Evolutionary conservation across 1,139 yeast species (phyloP).

Genomic region (Tardiomyces depauwii): DNA sequence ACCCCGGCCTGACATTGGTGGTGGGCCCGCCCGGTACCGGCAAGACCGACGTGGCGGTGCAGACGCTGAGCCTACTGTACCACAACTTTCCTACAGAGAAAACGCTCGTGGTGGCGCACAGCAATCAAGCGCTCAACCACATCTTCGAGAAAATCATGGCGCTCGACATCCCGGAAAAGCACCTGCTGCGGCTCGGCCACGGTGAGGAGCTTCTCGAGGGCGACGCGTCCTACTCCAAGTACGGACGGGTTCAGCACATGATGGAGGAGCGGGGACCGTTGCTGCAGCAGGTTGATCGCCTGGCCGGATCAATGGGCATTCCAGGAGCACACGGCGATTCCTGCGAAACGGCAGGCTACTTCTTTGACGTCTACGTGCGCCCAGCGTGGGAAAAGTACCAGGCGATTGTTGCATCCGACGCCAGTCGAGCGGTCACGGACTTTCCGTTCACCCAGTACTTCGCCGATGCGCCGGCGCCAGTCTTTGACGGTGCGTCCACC

Average conservation of each 20-base stretch:
- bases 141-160: slow-evolving; percentile 14
- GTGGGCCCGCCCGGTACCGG: slow-evolving; percentile 42
- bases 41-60: slow-evolving; percentile 24
- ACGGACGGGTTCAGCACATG: slow-evolving; percentile 16
- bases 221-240: slow-evolving; percentile 8
- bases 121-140: slow-evolving; percentile 13
- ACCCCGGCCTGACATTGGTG: slow-evolving; percentile 29
- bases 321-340: slow-evolving; percentile 35
- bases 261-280: slow-evolving; percentile 11
- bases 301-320: slow-evolving; percentile 28
- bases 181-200: slow-evolving; percentile 18
- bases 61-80: slow-evolving; percentile 17
- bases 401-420: not conserved
- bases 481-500: not conserved
- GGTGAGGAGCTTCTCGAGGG: slow-evolving; percentile 9
- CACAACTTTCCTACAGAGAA: slow-evolving; percentile 25
- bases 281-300: slow-evolving; percentile 23
- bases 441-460: not conserved
- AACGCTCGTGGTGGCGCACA: slow-evolving; percentile 28
- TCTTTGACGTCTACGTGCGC: slow-evolving; percentile 25
- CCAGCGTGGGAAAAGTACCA: slow-evolving; percentile 26
- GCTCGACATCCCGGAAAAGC: slow-evolving; percentile 16
- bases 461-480: not conserved
- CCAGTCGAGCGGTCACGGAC: not conserved
- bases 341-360: slow-evolving; percentile 31